Evolutionary conservation across 108 stramenopile genomes (phyloP).

Genomic region (Conticribra guillardii): DNA sequence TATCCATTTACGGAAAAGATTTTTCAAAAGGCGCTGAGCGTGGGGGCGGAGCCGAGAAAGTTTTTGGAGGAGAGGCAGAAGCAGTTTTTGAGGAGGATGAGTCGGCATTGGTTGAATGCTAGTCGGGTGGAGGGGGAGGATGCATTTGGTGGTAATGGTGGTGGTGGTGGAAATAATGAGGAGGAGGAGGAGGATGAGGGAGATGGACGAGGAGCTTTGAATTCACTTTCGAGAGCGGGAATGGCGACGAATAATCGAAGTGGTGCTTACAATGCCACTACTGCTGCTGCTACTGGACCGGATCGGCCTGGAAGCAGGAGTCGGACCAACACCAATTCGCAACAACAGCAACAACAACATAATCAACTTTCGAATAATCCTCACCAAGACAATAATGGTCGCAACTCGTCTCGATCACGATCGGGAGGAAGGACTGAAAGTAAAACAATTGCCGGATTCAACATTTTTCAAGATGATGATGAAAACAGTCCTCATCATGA

Average conservation of each 20-base stretch:
- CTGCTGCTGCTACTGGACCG: too few species aligned
- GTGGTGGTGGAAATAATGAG: conserved; percentile 36
- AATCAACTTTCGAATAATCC: neutral
- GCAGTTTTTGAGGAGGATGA: conserved; percentile 86
- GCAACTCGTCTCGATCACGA: too few species aligned
- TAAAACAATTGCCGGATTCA: conserved; percentile 44
- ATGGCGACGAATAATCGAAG: conserved; percentile 45
- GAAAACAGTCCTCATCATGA: conserved; percentile 18
- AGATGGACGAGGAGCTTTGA: conserved; percentile 56
- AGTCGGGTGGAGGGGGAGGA: conserved; percentile 44
- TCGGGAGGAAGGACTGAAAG: conserved; percentile 4
- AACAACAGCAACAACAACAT: too few species aligned
- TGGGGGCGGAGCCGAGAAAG: conserved; percentile 70
- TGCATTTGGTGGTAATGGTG: conserved; percentile 40
- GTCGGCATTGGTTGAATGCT: conserved; percentile 75
- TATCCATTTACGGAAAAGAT: conserved; percentile 54
- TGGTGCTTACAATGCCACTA: conserved; percentile 7
- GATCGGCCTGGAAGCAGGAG: too few species aligned
- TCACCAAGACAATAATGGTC: conserved; percentile 1
- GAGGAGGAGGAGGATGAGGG: conserved; percentile 51
- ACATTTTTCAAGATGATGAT: conserved; percentile 67
- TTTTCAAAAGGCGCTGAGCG: conserved; percentile 65
- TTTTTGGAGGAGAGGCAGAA: conserved; percentile 71
- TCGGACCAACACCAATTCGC: too few species aligned
- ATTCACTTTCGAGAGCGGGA: conserved; percentile 53